Evolutionary conservation across 2,329 filamentous ascomycete genomes (phyloP).

Genomic region (Acrocalymma vagum): DNA sequence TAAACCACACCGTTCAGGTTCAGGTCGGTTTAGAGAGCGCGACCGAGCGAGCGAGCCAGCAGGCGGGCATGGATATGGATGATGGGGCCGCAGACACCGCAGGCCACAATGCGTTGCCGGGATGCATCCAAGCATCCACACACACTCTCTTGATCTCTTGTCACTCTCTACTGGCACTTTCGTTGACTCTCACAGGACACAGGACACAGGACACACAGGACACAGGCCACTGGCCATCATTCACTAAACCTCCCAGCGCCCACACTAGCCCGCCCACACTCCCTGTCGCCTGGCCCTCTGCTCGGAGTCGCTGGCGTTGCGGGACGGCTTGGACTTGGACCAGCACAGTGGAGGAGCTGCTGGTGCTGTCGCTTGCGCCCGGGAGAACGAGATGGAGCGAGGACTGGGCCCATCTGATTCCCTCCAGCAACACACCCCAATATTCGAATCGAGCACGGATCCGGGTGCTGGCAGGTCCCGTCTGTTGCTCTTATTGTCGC

Average conservation of each 20-base stretch:
- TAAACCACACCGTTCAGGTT: constrained; percentile 47
- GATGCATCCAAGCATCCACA: constrained; percentile 42
- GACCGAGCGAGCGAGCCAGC: too few relatives aligned
- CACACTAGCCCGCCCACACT: too few relatives aligned
- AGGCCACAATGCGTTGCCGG: constrained; percentile 42
- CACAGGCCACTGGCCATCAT: constrained; percentile 37
- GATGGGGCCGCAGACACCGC: constrained; percentile 37
- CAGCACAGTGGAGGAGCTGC: constrained; percentile 45
- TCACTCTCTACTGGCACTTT: too few relatives aligned
- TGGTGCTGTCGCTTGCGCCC: constrained; percentile 46
- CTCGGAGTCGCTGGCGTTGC: constrained; percentile 46
- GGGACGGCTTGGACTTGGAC: constrained; percentile 52
- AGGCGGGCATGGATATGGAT: constrained; percentile 41
- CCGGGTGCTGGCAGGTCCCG: constrained; percentile 3
- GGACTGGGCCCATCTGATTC: constrained; percentile 7
- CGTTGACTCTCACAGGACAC: too few relatives aligned
- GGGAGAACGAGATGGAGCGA: constrained; percentile 28
- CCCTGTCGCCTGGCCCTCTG: constrained; percentile 24
- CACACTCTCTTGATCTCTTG: too few relatives aligned
- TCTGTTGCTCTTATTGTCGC: background rate
- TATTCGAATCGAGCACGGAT: constrained; percentile 6
- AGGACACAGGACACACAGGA: too few relatives aligned
- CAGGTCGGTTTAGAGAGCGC: constrained; percentile 34
- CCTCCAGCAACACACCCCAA: constrained; percentile 8
- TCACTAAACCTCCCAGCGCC: too few relatives aligned